phyloP scores from a whole-genome alignment of 805 yeast species.

The Spathaspora gorwiae region DNA sequence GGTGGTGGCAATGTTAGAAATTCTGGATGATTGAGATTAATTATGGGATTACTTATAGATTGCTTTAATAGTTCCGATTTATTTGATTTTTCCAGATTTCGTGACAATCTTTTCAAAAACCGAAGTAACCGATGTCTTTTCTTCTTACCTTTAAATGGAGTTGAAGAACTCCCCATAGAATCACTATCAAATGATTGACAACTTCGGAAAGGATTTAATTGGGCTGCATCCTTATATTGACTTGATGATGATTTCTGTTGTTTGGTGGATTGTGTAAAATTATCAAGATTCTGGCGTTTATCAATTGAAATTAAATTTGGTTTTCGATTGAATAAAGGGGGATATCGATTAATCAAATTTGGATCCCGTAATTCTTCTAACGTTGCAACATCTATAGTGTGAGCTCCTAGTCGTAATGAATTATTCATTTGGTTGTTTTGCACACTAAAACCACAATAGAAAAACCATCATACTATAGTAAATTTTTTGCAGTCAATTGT shows the following conservation, averaged over 20 bases:
- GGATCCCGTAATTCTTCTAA: constrained; percentile 11
- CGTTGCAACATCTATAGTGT: constrained; percentile 7
- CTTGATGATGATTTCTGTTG: no score
- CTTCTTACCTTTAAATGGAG: background rate
- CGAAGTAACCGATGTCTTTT: background rate
- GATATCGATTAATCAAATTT: constrained; percentile 8
- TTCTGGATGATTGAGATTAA: no score
- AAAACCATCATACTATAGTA: no score
- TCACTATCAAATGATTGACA: background rate
- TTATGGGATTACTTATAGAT: background rate
- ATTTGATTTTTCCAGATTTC: background rate
- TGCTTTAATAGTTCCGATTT: background rate
- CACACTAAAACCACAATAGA: no score
- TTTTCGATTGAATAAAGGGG: constrained; percentile 6
- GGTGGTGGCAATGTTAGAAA: no score
- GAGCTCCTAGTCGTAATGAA: constrained; percentile 1
- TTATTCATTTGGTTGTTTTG: background rate
- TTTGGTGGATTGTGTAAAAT: background rate
- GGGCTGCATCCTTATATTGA: background rate
- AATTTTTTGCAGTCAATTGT: background rate
- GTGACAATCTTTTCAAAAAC: background rate
- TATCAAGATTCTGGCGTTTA: background rate
- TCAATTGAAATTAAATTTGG: constrained; percentile 6
- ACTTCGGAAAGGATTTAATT: background rate
- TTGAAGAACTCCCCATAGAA: no score